Percentiles rank a stretch among this genome's conserved stretches.
Evolutionary conservation across 2,329 filamentous ascomycete genomes (phyloP).

Genomic region (Epicoccum nigrum): DNA sequence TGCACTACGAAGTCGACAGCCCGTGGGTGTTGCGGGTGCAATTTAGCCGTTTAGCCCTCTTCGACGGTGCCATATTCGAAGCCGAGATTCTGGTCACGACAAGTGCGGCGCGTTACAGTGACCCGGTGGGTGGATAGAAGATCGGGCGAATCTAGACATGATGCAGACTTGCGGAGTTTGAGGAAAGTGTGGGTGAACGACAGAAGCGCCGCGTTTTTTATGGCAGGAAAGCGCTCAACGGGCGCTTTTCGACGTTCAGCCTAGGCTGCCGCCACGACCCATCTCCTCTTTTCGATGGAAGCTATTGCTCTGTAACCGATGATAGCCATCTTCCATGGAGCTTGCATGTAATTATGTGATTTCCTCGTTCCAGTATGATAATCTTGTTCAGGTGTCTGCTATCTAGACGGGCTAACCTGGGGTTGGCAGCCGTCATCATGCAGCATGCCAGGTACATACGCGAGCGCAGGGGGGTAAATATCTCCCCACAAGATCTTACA

Average conservation of each 20-base stretch:
- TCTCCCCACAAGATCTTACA: conserved; percentile 1
- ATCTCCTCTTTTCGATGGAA: neutral
- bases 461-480: conserved; percentile 16
- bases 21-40: conserved; percentile 5
- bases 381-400: neutral
- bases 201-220: neutral
- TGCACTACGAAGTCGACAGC: conserved; percentile 1
- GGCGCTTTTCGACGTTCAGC: conserved; percentile 1
- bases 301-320: neutral
- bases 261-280: neutral
- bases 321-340: neutral
- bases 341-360: too few relatives aligned
- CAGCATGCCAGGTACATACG: conserved; percentile 16
- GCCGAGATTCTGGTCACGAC: neutral
- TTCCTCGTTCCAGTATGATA: neutral
- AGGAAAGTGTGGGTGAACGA: neutral
- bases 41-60: conserved; percentile 44
- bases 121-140: neutral
- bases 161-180: neutral
- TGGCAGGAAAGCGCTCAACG: neutral
- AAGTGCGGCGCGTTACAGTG: neutral
- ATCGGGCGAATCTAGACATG: neutral
- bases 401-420: conserved; percentile 2
- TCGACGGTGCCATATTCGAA: neutral
- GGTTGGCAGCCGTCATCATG: conserved; percentile 19